These are phyloP conservation scores for Hyphopichia wangnamkhiaoensis DNA, from an alignment of 1,139 yeast species.

Conservation along the genomic window DNA sequence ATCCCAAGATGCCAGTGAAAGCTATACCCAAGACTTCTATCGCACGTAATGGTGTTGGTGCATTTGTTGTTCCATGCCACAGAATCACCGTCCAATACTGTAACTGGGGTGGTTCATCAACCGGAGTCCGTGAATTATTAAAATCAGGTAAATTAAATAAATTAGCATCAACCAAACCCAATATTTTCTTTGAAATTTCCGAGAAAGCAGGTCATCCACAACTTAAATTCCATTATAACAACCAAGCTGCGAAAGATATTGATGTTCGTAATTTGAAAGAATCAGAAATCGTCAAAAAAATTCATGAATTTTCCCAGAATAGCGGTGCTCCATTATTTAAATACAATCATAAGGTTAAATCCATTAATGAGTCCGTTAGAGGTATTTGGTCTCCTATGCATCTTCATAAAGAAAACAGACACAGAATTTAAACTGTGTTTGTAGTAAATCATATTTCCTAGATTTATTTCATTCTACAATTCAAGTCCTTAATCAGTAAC, in stretches of 20 bases:
- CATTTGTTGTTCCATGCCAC: conserved; percentile 75
- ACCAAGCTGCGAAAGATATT: conserved; percentile 39
- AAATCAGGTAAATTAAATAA: conserved; percentile 52
- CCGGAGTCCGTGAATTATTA: conserved; percentile 74
- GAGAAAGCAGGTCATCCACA: conserved; percentile 83
- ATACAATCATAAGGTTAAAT: conserved; percentile 68
- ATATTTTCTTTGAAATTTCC: conserved; percentile 68
- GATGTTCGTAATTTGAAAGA: conserved; percentile 56
- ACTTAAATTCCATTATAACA: conserved; percentile 64
- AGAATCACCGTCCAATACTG: conserved; percentile 75
- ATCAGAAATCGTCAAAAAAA: conserved; percentile 60
- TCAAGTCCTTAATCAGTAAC: too few relatives aligned
- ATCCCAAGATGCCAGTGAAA: conserved; percentile 43
- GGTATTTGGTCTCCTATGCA: conserved; percentile 99
- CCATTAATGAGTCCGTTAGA: conserved; percentile 82
- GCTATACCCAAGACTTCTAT: conserved; percentile 55
- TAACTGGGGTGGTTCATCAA: conserved; percentile 95
- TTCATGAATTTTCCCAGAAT: conserved; percentile 51
- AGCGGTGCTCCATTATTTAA: conserved; percentile 45
- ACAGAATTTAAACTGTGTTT: conserved; percentile 58
- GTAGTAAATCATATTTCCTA: too few relatives aligned
- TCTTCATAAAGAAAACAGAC: conserved; percentile 65
- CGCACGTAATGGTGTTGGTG: conserved; percentile 80
- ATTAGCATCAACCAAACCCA: conserved; percentile 61
- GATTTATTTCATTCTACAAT: too few relatives aligned